A percentile compares a stretch with the other conserved stretches of the same genome.
Conservation (phyloP, 768 basidiomycete species). For the Cytidiella melzeri region DNA sequence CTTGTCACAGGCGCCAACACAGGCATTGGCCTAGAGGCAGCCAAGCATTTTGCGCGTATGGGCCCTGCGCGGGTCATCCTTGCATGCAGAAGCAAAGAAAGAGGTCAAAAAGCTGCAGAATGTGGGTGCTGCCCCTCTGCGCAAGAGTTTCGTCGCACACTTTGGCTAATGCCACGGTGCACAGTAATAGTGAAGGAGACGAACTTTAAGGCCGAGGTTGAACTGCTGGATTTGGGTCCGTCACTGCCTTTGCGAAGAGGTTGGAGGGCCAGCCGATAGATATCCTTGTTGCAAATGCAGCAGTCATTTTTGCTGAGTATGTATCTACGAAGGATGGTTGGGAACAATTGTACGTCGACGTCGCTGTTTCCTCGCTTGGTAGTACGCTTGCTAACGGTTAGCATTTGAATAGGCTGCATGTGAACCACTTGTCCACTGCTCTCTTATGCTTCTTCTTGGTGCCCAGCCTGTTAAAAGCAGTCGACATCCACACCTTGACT, state of each 20-base stretch:
- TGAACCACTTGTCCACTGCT: constrained; percentile 38
- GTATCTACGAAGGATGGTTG: constrained; percentile 24
- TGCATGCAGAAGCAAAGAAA: constrained; percentile 32
- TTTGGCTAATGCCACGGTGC: not conserved
- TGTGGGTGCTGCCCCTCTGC: constrained; percentile 22
- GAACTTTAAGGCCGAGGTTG: constrained; percentile 14
- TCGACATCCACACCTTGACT: constrained; percentile 14
- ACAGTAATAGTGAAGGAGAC: constrained; percentile 23
- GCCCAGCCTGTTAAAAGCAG: constrained; percentile 36
- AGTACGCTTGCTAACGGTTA: not conserved
- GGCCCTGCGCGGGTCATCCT: constrained; percentile 35
- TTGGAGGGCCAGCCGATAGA: constrained; percentile 21
- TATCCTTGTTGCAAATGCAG: constrained; percentile 26
- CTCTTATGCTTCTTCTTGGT: constrained; percentile 37
- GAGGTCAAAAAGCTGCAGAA: constrained; percentile 30
- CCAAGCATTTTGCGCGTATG: constrained; percentile 41
- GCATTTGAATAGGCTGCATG: constrained; percentile 33
- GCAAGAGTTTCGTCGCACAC: not conserved
- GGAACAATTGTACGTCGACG: constrained; percentile 26
- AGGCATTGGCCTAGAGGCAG: constrained; percentile 43
- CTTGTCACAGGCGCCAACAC: constrained; percentile 46
- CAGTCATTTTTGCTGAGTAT: constrained; percentile 16
- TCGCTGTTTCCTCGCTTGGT: not conserved
- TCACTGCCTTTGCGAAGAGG: constrained; percentile 19
- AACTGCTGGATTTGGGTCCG: constrained; percentile 23